Percentiles rank a stretch among this genome's conserved stretches.
phyloP scores from a whole-genome alignment of 1,284 basidiomycete species.

The Leucoagaricus sp. region DNA sequence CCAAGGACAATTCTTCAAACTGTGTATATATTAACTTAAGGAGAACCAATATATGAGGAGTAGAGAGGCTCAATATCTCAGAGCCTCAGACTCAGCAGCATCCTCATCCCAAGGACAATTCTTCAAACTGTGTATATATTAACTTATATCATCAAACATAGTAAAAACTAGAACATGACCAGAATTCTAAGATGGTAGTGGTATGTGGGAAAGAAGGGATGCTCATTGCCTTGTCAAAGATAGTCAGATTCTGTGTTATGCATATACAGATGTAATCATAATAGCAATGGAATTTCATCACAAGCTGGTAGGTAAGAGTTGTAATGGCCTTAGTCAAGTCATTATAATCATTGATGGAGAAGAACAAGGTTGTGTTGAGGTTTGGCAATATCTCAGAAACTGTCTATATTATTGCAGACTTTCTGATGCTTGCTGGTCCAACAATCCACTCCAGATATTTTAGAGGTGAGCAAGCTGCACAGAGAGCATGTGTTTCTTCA shows the following conservation, averaged over 20 bases:
- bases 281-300: background rate
- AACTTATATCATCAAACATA: no score
- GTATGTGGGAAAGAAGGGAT: no score
- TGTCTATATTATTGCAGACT: constrained; percentile 2
- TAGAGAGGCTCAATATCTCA: no score
- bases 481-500: background rate
- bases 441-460: background rate
- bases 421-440: background rate
- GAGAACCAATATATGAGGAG: no score
- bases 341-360: background rate
- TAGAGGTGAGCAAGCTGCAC: background rate
- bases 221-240: background rate
- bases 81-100: no score
- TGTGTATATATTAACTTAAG: no score
- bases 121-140: background rate
- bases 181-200: no score
- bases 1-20: no score
- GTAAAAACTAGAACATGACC: no score
- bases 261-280: background rate
- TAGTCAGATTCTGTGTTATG: background rate
- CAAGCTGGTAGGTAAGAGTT: constrained; percentile 1
- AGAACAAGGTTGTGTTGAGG: background rate
- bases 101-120: no score
- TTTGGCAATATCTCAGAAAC: background rate
- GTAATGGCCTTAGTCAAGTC: background rate